A percentile compares a stretch with the other conserved stretches of the same genome.
Evolutionary conservation across 805 yeast genomes (phyloP).

Genomic region (Wickerhamomyces chaumierensis): DNA sequence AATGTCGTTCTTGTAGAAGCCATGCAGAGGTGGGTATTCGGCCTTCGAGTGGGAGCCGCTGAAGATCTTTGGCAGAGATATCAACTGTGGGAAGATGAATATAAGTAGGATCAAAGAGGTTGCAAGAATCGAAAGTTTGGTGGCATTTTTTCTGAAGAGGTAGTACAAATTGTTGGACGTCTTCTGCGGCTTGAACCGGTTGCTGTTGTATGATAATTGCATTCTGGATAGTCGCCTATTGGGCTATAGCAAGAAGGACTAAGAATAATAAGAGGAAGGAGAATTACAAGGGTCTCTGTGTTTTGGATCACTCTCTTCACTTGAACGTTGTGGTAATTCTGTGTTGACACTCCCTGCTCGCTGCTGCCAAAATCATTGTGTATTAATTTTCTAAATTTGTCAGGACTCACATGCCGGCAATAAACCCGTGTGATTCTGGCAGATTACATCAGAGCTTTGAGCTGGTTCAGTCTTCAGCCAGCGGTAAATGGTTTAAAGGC

Average conservation of each 20-base stretch:
- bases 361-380: no score
- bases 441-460: neutral
- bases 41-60: neutral
- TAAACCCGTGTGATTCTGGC: neutral
- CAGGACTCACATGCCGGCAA: no score
- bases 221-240: slow-evolving; percentile 7
- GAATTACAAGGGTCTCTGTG: no score
- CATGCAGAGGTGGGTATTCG: slow-evolving; percentile 26
- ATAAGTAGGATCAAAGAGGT: slow-evolving; percentile 4
- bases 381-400: no score
- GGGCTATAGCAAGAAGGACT: no score
- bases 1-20: slow-evolving; percentile 32
- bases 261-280: no score
- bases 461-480: no score
- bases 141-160: slow-evolving; percentile 6
- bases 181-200: neutral
- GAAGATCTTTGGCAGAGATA: slow-evolving; percentile 1
- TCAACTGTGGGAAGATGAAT: slow-evolving; percentile 1
- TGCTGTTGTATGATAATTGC: neutral
- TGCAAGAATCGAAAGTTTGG: slow-evolving; percentile 1
- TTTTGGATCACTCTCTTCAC: no score
- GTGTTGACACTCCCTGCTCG: no score
- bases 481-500: no score
- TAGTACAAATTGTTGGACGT: neutral
- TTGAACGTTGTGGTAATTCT: no score